Base-by-base conservation (phyloP, 192 early-diverging fungal species). In the Funneliformis geosporum region DNA sequence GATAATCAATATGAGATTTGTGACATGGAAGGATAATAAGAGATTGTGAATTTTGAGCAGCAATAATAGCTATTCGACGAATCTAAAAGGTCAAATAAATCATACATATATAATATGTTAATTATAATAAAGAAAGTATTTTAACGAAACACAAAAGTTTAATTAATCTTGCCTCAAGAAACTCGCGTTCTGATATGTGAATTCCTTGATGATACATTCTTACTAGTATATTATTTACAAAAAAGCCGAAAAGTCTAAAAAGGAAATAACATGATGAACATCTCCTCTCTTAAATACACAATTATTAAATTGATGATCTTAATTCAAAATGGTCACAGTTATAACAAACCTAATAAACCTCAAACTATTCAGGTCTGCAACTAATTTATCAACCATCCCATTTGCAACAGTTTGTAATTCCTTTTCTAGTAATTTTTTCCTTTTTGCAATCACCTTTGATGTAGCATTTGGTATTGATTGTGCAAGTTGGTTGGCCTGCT, bases 191-290 rank as follows among this genome's bases (percentile, higher is more conserved):
- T 60, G 90, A 90, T 76, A 96, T 93, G 76, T 95, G 93, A 59
- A 96, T 89, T 27, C 95, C 95, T 81, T 93, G 93, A 81, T 95
- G 93, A 72, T 95, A 95, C 84, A 95, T 87, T n/a, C 92, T 84
- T 18, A 91, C 88, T 5, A 95, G 83, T 68, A 94, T 87, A 78
- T 90, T 93, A 83, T 94, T 91, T 76, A 93, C 85, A 8, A 86
- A 81, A 72, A 94, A 94, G 0, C 89, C 92, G 76, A 94, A 87
- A 73, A 91, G 86, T 81, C 92, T 93, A 76, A 38, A 28, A 47
- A 39, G 38, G 62, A 46, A 75, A 76, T 25, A 23, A 73, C 59
- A 70, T 61, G 27, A 23, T 75, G 43, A 25, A 16, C 27, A 59
- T n/a, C 23, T 50, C 27, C 64, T 21, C 8, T 27, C 9, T 33